phyloP scores from a whole-genome alignment of 2,329 filamentous ascomycete genomes.

The Penicillium sp. region DNA sequence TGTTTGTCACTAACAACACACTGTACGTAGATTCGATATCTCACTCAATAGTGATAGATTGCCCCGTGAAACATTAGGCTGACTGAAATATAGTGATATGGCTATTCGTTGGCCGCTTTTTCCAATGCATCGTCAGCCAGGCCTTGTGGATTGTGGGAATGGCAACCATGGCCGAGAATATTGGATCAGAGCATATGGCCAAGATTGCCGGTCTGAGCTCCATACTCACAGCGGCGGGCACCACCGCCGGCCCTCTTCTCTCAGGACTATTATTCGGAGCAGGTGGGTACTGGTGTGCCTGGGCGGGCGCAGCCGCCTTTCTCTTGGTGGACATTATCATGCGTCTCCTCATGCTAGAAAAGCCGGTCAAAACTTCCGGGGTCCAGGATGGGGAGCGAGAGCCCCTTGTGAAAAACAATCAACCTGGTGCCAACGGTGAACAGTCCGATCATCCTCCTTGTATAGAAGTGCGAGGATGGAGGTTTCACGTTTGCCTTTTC shows the following conservation, averaged over 20 bases:
- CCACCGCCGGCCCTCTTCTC: constrained; percentile 24
- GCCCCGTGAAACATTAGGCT: neutral
- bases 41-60: neutral
- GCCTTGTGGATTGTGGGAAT: constrained; percentile 14
- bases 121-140: constrained; percentile 13
- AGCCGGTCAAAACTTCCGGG: neutral
- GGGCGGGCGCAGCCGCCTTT: constrained; percentile 24
- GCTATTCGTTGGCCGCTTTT: constrained; percentile 15
- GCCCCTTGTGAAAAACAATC: neutral
- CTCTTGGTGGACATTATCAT: constrained; percentile 29
- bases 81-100: constrained; percentile 1
- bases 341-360: constrained; percentile 15
- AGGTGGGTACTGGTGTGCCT: constrained; percentile 29
- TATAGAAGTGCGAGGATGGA: neutral
- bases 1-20: constrained; percentile 10
- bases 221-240: constrained; percentile 15
- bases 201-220: constrained; percentile 12
- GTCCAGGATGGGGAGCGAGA: neutral
- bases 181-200: constrained; percentile 15
- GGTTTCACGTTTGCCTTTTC: constrained; percentile 8
- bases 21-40: neutral
- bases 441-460: neutral
- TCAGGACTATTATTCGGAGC: constrained; percentile 25
- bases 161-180: constrained; percentile 14
- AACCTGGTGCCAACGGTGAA: neutral